Conservation (phyloP, 441 rosid genomes). For the Aleurites moluccanus region DNA sequence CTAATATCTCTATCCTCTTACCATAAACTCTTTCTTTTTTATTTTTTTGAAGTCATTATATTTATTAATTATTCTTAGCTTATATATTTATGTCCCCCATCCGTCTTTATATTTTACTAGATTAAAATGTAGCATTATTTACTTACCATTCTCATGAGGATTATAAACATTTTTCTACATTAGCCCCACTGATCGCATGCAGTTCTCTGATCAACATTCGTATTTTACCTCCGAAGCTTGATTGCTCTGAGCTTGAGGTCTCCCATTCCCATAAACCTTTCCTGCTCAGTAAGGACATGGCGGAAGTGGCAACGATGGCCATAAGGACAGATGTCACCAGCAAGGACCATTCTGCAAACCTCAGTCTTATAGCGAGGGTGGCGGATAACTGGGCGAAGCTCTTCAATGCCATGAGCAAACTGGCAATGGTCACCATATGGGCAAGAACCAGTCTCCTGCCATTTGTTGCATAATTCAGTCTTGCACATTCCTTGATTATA, state of each 20-base stretch:
- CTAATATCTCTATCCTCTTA: slow-evolving; percentile 15
- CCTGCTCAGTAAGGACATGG: slow-evolving; percentile 60
- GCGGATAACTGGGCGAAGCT: slow-evolving; percentile 69
- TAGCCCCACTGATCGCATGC: background rate
- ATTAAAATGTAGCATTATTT: slow-evolving; percentile 17
- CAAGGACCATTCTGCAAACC: slow-evolving; percentile 70
- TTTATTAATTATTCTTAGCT: slow-evolving; percentile 19
- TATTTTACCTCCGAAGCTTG: slow-evolving; percentile 38
- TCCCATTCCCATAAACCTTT: slow-evolving; percentile 29
- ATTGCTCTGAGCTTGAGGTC: slow-evolving; percentile 27
- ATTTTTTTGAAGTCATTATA: slow-evolving; percentile 4
- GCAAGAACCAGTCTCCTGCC: slow-evolving; percentile 72
- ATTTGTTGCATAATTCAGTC: slow-evolving; percentile 75
- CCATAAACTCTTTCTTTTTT: background rate
- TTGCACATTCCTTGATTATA: slow-evolving; percentile 63
- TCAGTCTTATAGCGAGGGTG: slow-evolving; percentile 81
- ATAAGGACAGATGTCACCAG: slow-evolving; percentile 58
- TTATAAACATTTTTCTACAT: slow-evolving; percentile 24
- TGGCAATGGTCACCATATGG: slow-evolving; percentile 68
- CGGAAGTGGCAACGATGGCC: slow-evolving; percentile 75
- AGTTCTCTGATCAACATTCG: slow-evolving; percentile 8
- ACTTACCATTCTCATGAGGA: slow-evolving; percentile 18
- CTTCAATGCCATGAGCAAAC: slow-evolving; percentile 64
- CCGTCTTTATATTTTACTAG: slow-evolving; percentile 22
- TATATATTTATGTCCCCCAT: slow-evolving; percentile 23